Evolutionary conservation across 345 rosid species (phyloP), one percentile per base, ranked within the genome.

Genomic region (Arabidopsis arenosa): DNA sequence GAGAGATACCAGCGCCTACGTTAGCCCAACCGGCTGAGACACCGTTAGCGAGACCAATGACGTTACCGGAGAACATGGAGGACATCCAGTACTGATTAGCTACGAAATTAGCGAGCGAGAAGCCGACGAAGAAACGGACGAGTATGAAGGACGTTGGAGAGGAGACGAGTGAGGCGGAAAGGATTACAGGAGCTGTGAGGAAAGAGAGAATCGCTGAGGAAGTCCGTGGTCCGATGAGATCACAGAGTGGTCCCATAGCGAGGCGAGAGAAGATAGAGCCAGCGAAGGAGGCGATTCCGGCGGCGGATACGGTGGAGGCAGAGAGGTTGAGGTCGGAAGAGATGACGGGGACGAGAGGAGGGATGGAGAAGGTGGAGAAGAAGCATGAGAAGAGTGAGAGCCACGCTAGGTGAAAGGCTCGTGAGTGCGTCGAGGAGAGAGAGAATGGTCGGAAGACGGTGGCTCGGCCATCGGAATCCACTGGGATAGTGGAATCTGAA

Each of bases 61-160:
- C 86, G 64, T 68, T 66, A 3, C 80, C 76, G 17, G 98, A 87
- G 81, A 91, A 93, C 91, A 93, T 86, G 59, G 93, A 93, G 71
- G 85, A 84, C 93, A 93, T 91, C 97, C 97, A 91, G 77, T 84
- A 93, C 81, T 93, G 98, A 75, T 87, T 93, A 1, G 96, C 87
- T 2, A 93, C 96, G 48, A 93, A 93, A 74, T 89, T 93, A 18
- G 92, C 96, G 4, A 93, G 68, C 0, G 81, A 91, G 78, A 91
- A 87, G 2, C 96, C 97, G 0, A 86, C 80, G 52, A 89, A 83
- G 76, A 93, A 89, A 6, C 97, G 85, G 54, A 87, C 49, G 35
- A 87, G 75, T 55, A 91, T 73, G 77, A 93, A 93, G 4, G 87
- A 80, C 10, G 77, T 10, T 5, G 96, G 56, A 3, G 90, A 84